Conservation (phyloP, 1,139 yeast species). For the Insectozyma bohioensis region DNA sequence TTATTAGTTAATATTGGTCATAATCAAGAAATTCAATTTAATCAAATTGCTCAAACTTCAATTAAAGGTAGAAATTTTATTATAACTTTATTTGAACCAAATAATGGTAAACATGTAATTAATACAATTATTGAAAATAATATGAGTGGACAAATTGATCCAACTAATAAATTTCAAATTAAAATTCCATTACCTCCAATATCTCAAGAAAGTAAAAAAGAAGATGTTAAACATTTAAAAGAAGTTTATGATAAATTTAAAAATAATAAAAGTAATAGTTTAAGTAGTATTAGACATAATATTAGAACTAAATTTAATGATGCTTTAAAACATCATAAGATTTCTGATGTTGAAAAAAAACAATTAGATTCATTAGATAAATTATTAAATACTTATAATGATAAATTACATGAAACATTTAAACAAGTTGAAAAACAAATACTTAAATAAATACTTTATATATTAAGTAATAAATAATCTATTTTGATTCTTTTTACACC, state of each 20-base stretch:
- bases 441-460: slow-evolving; percentile 21
- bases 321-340: slow-evolving; percentile 43
- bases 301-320: slow-evolving; percentile 58
- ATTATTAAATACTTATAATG: slow-evolving; percentile 61
- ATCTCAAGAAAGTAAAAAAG: slow-evolving; percentile 66
- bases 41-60: slow-evolving; percentile 72
- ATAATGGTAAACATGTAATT: slow-evolving; percentile 63
- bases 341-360: slow-evolving; percentile 55
- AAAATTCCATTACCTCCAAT: slow-evolving; percentile 75
- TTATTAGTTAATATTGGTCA: slow-evolving; percentile 46
- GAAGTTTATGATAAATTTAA: slow-evolving; percentile 63
- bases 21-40: slow-evolving; percentile 39
- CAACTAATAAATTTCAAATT: slow-evolving; percentile 68
- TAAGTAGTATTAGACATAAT: slow-evolving; percentile 63
- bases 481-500: slow-evolving; percentile 39
- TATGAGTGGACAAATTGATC: slow-evolving; percentile 76
- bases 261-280: slow-evolving; percentile 37
- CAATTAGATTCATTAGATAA: slow-evolving; percentile 62
- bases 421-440: slow-evolving; percentile 60
- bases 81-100: slow-evolving; percentile 83
- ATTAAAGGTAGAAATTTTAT: slow-evolving; percentile 68
- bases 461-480: slow-evolving; percentile 31
- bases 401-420: slow-evolving; percentile 55
- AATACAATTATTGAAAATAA: slow-evolving; percentile 72
- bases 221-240: slow-evolving; percentile 59